Conservation (phyloP, 192 early-diverging fungal genomes). For the Radiomyces spectabilis region DNA sequence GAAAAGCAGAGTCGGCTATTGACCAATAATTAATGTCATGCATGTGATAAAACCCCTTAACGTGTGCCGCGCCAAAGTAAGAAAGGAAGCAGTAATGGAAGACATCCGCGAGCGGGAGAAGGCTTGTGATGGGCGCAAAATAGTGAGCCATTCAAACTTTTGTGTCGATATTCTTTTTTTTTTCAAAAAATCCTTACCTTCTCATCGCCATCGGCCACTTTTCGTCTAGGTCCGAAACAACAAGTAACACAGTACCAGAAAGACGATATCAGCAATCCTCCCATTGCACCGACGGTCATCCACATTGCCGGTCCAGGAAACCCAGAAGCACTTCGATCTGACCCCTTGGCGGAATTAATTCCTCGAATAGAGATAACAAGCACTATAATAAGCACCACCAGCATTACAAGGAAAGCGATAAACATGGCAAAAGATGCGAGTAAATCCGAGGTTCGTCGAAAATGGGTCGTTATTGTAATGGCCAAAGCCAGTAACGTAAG, state of each 20-base stretch:
- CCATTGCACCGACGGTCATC: conserved; percentile 15
- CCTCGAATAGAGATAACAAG: conserved; percentile 6
- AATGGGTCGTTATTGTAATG: conserved; percentile 13
- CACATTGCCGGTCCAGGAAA: conserved; percentile 10
- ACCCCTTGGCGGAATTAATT: neutral
- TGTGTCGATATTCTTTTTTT: too few relatives aligned
- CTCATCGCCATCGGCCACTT: too few relatives aligned
- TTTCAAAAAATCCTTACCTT: too few relatives aligned
- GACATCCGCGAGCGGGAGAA: too few relatives aligned
- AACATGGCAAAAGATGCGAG: conserved; percentile 9
- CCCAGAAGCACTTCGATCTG: neutral
- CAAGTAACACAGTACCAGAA: conserved; percentile 15
- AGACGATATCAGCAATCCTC: conserved; percentile 12
- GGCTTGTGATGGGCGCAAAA: too few relatives aligned
- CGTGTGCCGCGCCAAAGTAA: too few relatives aligned
- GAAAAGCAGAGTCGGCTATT: too few relatives aligned
- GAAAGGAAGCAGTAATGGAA: too few relatives aligned
- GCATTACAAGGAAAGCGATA: conserved; percentile 8
- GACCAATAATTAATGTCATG: too few relatives aligned
- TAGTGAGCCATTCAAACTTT: too few relatives aligned
- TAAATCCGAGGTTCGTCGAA: conserved; percentile 4
- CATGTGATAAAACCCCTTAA: too few relatives aligned
- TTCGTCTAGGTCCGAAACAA: conserved; percentile 9
- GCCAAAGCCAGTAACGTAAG: conserved; percentile 12
- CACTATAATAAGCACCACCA: conserved; percentile 13